Evolutionary conservation across 1,139 yeast genomes (phyloP).

Genomic region (Yamadazyma oceani): DNA sequence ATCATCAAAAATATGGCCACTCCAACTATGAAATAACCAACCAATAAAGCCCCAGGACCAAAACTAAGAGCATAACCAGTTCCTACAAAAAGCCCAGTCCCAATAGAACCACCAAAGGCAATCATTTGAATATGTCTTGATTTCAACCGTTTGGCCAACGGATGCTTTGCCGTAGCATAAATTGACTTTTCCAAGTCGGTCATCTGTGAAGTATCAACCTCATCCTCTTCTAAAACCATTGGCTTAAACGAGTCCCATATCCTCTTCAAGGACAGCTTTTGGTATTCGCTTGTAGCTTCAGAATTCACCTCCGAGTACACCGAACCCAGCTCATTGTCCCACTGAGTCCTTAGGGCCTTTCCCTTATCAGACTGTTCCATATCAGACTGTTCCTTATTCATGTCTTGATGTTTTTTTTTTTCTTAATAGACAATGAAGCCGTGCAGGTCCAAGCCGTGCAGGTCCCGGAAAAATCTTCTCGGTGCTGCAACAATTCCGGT

Average conservation of each 20-base stretch:
- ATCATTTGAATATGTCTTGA: constrained; percentile 46
- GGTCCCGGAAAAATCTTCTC: too few species aligned
- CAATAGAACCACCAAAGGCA: constrained; percentile 46
- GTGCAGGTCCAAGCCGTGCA: too few species aligned
- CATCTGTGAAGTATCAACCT: constrained; percentile 32
- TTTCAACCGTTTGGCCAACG: constrained; percentile 36
- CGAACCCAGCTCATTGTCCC: too few species aligned
- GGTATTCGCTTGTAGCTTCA: neutral
- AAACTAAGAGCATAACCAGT: constrained; percentile 65
- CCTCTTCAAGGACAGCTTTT: constrained; percentile 15
- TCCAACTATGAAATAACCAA: constrained; percentile 48
- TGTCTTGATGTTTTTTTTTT: too few species aligned
- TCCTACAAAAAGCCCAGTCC: constrained; percentile 60
- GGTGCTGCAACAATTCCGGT: too few species aligned
- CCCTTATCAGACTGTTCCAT: too few species aligned
- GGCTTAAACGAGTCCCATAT: constrained; percentile 42
- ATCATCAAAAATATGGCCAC: constrained; percentile 51
- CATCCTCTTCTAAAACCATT: constrained; percentile 41
- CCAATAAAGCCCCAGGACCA: constrained; percentile 67
- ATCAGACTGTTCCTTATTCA: too few species aligned
- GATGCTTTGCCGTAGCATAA: constrained; percentile 39
- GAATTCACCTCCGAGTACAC: neutral
- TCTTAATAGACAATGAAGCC: too few species aligned
- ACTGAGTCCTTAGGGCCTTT: too few species aligned
- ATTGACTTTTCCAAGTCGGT: constrained; percentile 37